Conservation (phyloP, 75 land plant genomes). For the Chamaecyparis obtusa region DNA sequence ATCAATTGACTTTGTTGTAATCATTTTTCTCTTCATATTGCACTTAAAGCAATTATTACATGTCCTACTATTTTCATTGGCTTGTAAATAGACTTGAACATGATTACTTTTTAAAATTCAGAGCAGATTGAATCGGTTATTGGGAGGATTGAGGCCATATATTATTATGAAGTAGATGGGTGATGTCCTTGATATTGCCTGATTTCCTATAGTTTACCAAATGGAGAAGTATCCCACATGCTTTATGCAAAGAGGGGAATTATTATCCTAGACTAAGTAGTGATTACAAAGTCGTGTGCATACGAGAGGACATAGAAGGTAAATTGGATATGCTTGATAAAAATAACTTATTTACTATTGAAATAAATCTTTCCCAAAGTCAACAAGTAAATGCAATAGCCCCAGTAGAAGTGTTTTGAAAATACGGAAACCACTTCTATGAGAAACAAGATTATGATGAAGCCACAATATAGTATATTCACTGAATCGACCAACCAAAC, state of each 20-base stretch:
- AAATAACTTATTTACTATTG: constrained; percentile 89
- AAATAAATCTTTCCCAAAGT: constrained; percentile 94
- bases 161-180: too few relatives aligned
- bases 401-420: constrained; percentile 90
- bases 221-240: constrained; percentile 84
- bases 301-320: too few relatives aligned
- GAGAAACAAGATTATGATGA: constrained; percentile 90
- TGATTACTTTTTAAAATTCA: too few relatives aligned
- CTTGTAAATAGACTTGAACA: too few relatives aligned
- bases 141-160: too few relatives aligned
- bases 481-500: constrained; percentile 90
- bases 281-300: too few relatives aligned
- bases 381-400: constrained; percentile 97
- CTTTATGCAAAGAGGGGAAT: constrained; percentile 97
- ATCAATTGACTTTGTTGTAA: not conserved
- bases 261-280: constrained; percentile 65
- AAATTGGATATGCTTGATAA: constrained; percentile 95
- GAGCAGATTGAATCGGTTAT: too few relatives aligned
- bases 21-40: not conserved
- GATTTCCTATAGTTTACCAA: too few relatives aligned
- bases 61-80: not conserved
- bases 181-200: too few relatives aligned
- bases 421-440: constrained; percentile 96
- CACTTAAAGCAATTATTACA: not conserved
- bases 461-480: constrained; percentile 93